Conservation (phyloP, 148 eudicot genomes). For the Beta vulgaris region DNA sequence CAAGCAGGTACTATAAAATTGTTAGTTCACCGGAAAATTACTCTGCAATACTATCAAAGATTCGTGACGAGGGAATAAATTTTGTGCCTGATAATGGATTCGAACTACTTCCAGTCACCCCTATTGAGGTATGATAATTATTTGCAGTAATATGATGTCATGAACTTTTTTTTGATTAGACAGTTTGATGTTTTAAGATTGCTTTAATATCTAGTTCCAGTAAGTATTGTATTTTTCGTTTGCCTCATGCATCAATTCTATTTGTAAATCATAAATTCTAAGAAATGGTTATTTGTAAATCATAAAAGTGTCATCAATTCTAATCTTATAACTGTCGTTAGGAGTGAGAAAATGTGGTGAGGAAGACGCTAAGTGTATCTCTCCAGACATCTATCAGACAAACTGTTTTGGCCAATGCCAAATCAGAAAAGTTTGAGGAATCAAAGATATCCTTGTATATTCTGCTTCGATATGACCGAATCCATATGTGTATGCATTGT, state of each 20-base stretch:
- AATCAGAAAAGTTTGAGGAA: background rate
- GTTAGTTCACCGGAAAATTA: constrained; percentile 74
- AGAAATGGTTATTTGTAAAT: too few species aligned
- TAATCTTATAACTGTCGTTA: background rate
- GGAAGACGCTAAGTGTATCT: background rate
- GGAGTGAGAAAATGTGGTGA: background rate
- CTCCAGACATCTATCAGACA: background rate
- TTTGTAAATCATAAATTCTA: too few species aligned
- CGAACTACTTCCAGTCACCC: constrained; percentile 65
- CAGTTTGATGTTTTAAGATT: too few species aligned
- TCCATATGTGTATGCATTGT: background rate
- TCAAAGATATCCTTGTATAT: too few species aligned
- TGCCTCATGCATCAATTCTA: too few species aligned
- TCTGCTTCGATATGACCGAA: background rate
- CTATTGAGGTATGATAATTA: constrained; percentile 61
- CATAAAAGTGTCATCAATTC: background rate
- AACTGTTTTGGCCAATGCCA: background rate
- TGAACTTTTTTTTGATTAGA: too few species aligned
- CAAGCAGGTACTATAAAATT: constrained; percentile 65
- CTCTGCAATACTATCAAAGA: constrained; percentile 57
- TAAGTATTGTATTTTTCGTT: background rate
- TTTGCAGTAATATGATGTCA: background rate
- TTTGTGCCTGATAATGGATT: constrained; percentile 85
- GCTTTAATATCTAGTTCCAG: too few species aligned
- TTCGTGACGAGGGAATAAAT: constrained; percentile 74